A percentile compares a stretch with the other conserved stretches of the same genome.
These are phyloP conservation scores for Globisporangium nodosum DNA, from an alignment of 352 stramenopile genomes.

Conservation along the genomic window DNA sequence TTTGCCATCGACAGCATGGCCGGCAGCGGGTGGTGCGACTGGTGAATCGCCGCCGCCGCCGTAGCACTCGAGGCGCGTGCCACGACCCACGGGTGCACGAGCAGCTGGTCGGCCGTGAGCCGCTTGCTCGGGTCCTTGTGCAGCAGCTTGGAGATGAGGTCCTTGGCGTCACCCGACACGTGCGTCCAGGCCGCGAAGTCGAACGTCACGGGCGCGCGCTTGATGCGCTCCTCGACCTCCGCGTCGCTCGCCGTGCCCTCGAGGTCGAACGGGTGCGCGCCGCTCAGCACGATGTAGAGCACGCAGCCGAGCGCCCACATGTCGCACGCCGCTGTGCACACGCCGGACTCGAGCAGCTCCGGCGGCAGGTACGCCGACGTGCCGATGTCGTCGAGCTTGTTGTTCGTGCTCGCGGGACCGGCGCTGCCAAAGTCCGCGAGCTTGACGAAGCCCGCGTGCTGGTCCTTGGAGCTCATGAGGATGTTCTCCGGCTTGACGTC, in stretches of 20 bases:
- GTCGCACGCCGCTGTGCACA: constrained; percentile 62
- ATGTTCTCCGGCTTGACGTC: constrained; percentile 86
- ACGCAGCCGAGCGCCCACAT: constrained; percentile 90
- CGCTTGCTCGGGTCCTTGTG: constrained; percentile 76
- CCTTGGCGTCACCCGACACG: constrained; percentile 85
- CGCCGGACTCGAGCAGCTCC: constrained; percentile 44
- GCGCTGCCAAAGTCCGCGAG: constrained; percentile 79
- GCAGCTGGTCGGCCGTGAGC: constrained; percentile 85
- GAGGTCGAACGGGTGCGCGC: constrained; percentile 91
- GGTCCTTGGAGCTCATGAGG: constrained; percentile 20
- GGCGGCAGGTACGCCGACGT: constrained; percentile 67
- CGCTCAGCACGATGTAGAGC: constrained; percentile 92
- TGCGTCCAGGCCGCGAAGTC: constrained; percentile 47
- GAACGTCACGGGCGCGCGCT: constrained; percentile 42
- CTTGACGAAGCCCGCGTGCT: constrained; percentile 32
- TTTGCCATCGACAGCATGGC: constrained; percentile 7
- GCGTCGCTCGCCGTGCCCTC: constrained; percentile 78
- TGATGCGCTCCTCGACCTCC: constrained; percentile 81
- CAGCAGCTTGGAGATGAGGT: constrained; percentile 87
- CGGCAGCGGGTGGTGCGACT: constrained; percentile 2
- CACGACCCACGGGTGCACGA: constrained; percentile 90
- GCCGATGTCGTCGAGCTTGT: constrained; percentile 52
- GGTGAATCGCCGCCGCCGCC: not conserved
- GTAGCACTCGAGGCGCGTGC: not conserved
- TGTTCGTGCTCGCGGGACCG: constrained; percentile 29